Percentiles rank a stretch among this genome's conserved stretches.
Conservation (phyloP, 495 filamentous ascomycete genomes). For the Aspergillus olivimuriae region DNA sequence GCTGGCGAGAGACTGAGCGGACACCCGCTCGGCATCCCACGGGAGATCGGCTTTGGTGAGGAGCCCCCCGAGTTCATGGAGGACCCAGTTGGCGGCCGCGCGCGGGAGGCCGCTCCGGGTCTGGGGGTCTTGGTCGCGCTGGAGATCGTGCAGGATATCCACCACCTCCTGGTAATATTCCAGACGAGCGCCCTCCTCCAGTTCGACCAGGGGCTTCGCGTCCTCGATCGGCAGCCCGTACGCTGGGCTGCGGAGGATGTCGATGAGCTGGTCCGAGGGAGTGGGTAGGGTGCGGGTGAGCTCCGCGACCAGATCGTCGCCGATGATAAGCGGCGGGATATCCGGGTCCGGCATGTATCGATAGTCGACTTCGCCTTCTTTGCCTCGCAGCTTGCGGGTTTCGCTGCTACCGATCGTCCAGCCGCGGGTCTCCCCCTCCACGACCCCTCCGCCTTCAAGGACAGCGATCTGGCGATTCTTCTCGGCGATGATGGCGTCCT, state of each 20-base stretch:
- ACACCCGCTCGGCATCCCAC: constrained; percentile 53
- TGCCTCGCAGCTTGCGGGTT: constrained; percentile 70
- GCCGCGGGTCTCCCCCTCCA: constrained; percentile 86
- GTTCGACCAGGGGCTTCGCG: constrained; percentile 68
- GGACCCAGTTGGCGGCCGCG: constrained; percentile 62
- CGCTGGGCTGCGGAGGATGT: constrained; percentile 43
- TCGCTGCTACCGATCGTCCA: constrained; percentile 81
- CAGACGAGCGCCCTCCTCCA: constrained; percentile 73
- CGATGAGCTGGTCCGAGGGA: constrained; percentile 63
- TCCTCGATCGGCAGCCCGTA: constrained; percentile 77
- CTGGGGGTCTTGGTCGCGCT: constrained; percentile 23
- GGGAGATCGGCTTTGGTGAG: constrained; percentile 44
- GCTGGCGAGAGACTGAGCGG: constrained; percentile 53
- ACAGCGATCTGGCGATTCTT: constrained; percentile 79
- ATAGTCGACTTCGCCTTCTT: constrained; percentile 97
- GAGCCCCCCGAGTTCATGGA: constrained; percentile 84
- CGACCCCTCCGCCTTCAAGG: constrained; percentile 67
- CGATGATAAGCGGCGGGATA: constrained; percentile 71
- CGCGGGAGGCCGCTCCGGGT: constrained; percentile 24
- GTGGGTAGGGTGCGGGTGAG: constrained; percentile 55
- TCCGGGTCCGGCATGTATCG: constrained; percentile 98
- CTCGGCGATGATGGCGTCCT: constrained; percentile 89
- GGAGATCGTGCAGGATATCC: constrained; percentile 41
- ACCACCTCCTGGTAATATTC: constrained; percentile 79
- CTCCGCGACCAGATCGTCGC: constrained; percentile 56